These are phyloP conservation scores for Bipolaris oryzae DNA, from an alignment of 2,329 filamentous ascomycete genomes.

Conservation along the genomic window DNA sequence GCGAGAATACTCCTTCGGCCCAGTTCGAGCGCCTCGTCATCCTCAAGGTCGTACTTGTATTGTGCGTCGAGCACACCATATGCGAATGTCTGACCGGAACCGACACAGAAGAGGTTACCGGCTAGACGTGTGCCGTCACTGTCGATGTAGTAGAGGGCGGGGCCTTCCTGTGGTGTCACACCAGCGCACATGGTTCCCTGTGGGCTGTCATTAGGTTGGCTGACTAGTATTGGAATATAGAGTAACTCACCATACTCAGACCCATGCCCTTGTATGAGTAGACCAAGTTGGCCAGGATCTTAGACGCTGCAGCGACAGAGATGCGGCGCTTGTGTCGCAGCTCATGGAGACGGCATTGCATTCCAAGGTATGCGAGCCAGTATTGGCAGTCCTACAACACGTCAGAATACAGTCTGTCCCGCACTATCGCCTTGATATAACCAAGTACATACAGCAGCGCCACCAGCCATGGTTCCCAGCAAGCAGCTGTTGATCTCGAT, in stretches of 20 bases:
- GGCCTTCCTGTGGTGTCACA: slow-evolving; percentile 92
- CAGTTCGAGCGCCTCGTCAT: slow-evolving; percentile 88
- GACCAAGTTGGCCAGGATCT: slow-evolving; percentile 97
- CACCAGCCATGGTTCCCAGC: slow-evolving; percentile 96
- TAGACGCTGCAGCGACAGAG: slow-evolving; percentile 93
- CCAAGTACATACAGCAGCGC: slow-evolving; percentile 71
- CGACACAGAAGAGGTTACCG: slow-evolving; percentile 97
- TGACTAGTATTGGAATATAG: background rate
- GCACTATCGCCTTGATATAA: background rate
- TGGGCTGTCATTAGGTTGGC: slow-evolving; percentile 13
- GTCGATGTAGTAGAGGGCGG: slow-evolving; percentile 98
- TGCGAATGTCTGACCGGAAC: slow-evolving; percentile 96
- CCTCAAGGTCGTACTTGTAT: slow-evolving; percentile 86
- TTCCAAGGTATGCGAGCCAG: slow-evolving; percentile 98
- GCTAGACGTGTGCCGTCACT: slow-evolving; percentile 90
- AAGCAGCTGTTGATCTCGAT: slow-evolving; percentile 97
- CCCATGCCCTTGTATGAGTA: slow-evolving; percentile 99
- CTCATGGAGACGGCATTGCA: slow-evolving; percentile 99
- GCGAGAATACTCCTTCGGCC: slow-evolving; percentile 92
- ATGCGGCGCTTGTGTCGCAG: slow-evolving; percentile 99
- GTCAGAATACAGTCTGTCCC: slow-evolving; percentile 19
- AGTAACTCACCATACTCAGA: slow-evolving; percentile 74
- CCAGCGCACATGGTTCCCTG: slow-evolving; percentile 96
- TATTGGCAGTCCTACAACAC: slow-evolving; percentile 88
- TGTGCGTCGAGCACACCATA: slow-evolving; percentile 97